Conservation (phyloP, 1,139 yeast genomes). For the Yamadazyma dushanensis region DNA sequence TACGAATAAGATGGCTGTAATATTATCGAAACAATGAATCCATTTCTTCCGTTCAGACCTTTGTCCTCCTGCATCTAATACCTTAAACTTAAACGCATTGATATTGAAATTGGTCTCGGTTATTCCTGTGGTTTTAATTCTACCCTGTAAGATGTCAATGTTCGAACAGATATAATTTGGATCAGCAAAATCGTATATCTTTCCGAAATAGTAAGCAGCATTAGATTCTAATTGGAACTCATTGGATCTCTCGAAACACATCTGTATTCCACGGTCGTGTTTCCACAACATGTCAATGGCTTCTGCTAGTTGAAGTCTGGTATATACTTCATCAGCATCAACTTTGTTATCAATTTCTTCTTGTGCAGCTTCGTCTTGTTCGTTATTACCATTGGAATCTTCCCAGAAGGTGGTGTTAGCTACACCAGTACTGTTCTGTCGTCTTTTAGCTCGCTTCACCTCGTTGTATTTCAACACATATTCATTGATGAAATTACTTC, state of each 20-base stretch:
- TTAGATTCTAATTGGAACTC: conserved; percentile 83
- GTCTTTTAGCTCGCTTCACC: conserved; percentile 48
- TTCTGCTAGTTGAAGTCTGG: conserved; percentile 54
- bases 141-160: conserved; percentile 81
- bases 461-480: conserved; percentile 65
- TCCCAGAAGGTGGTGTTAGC: conserved; percentile 49
- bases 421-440: conserved; percentile 58
- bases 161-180: conserved; percentile 71
- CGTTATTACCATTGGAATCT: conserved; percentile 9
- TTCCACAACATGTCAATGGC: conserved; percentile 71
- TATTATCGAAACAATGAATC: conserved; percentile 94
- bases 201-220: conserved; percentile 74
- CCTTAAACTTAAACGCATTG: conserved; percentile 65
- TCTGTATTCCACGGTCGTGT: conserved; percentile 63
- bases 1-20: conserved; percentile 88
- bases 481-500: conserved; percentile 60
- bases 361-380: conserved; percentile 4
- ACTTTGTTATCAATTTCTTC: background rate
- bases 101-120: conserved; percentile 82
- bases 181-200: conserved; percentile 61
- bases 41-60: conserved; percentile 91
- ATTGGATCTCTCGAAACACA: conserved; percentile 62
- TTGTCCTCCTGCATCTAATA: conserved; percentile 97
- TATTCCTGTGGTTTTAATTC: conserved; percentile 95
- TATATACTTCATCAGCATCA: conserved; percentile 10